These are phyloP conservation scores for Alnus rubra DNA, from an alignment of 306 rosid genomes.

Conservation along the genomic window DNA sequence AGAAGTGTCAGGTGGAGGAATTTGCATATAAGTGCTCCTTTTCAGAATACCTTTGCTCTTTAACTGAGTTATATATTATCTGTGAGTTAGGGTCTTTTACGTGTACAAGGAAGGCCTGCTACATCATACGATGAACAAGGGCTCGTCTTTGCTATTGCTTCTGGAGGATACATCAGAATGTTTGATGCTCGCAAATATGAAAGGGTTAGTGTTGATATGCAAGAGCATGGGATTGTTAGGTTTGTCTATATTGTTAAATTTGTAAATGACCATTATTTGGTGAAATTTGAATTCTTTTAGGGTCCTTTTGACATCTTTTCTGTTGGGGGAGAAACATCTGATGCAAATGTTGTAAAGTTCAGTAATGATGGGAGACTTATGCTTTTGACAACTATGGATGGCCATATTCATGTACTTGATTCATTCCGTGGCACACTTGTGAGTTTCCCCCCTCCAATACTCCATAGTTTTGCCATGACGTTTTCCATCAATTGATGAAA, in stretches of 20 bases:
- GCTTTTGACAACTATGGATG: slow-evolving; percentile 82
- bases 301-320: slow-evolving; percentile 94
- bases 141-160: slow-evolving; percentile 84
- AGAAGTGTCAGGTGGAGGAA: slow-evolving; percentile 82
- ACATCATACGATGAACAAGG: slow-evolving; percentile 94
- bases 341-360: slow-evolving; percentile 92
- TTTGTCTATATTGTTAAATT: slow-evolving; percentile 9
- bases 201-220: slow-evolving; percentile 56
- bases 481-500: background rate
- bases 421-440: slow-evolving; percentile 95
- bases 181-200: slow-evolving; percentile 89
- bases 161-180: slow-evolving; percentile 86
- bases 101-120: slow-evolving; percentile 97
- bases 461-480: background rate
- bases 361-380: slow-evolving; percentile 92
- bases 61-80: background rate
- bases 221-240: slow-evolving; percentile 1
- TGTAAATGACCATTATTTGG: slow-evolving; percentile 23
- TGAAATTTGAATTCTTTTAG: slow-evolving; percentile 45
- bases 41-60: slow-evolving; percentile 15
- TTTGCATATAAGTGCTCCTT: slow-evolving; percentile 21
- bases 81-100: slow-evolving; percentile 70
- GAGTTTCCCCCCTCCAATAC: slow-evolving; percentile 31
- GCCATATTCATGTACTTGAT: slow-evolving; percentile 90
- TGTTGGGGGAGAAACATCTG: slow-evolving; percentile 86